Evolutionary conservation across 2,329 filamentous ascomycete species (phyloP).

Genomic region (Alternaria novae-zelandiae): DNA sequence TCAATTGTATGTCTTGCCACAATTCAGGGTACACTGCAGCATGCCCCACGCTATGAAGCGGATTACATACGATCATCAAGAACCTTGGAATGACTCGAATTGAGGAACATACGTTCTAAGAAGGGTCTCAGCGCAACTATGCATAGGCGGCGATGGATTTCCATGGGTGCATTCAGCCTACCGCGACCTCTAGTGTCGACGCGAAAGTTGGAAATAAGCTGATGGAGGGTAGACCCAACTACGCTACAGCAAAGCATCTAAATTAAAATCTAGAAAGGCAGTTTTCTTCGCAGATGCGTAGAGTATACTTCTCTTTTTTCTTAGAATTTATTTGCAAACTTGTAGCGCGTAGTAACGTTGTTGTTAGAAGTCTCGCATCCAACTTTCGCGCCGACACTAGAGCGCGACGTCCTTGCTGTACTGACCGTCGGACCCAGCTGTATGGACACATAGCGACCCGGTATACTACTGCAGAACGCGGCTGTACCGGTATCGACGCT

Average conservation of each 20-base stretch:
- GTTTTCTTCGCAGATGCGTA: too few relatives aligned
- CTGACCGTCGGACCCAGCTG: conserved; percentile 27
- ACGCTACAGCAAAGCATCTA: too few relatives aligned
- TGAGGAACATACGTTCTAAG: conserved; percentile 40
- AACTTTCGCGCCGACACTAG: too few relatives aligned
- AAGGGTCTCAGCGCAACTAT: conserved; percentile 25
- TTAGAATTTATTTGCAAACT: too few relatives aligned
- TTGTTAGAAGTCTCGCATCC: too few relatives aligned
- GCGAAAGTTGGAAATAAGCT: too few relatives aligned
- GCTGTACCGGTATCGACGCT: conserved; percentile 6
- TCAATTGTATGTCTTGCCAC: conserved; percentile 35
- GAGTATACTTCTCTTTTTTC: too few relatives aligned
- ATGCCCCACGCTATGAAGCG: conserved; percentile 31
- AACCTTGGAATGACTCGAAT: conserved; percentile 9
- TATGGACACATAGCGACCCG: conserved; percentile 29
- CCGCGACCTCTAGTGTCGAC: too few relatives aligned
- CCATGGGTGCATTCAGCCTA: conserved; percentile 36
- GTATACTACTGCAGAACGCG: conserved; percentile 31
- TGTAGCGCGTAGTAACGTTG: too few relatives aligned
- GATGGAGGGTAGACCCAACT: too few relatives aligned
- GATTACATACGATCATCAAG: conserved; percentile 6
- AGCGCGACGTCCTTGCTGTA: conserved; percentile 24
- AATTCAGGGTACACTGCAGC: conserved; percentile 39
- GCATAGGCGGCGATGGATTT: conserved; percentile 31
- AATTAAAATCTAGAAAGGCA: too few relatives aligned